These are phyloP conservation scores for Aspergillus fijiensis DNA, from an alignment of 2,329 filamentous ascomycete genomes.

Conservation along the genomic window DNA sequence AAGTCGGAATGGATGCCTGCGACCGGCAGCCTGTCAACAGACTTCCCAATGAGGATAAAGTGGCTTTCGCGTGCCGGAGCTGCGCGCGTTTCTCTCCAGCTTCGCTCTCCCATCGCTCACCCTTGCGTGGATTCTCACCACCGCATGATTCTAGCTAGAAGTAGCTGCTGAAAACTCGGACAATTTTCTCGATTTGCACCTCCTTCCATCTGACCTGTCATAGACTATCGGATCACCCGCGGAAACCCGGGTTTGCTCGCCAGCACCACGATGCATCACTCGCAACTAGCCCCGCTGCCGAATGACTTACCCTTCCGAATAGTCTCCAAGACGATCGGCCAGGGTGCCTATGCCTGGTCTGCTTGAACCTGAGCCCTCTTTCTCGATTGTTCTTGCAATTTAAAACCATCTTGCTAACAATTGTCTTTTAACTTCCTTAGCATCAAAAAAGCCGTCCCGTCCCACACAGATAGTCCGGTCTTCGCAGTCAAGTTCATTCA, in stretches of 20 bases:
- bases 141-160: slow-evolving; percentile 12
- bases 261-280: slow-evolving; percentile 60
- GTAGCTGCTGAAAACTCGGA: background rate
- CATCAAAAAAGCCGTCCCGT: slow-evolving; percentile 88
- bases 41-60: slow-evolving; percentile 40
- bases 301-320: slow-evolving; percentile 85
- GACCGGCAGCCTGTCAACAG: slow-evolving; percentile 25
- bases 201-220: slow-evolving; percentile 1
- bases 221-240: background rate
- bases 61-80: slow-evolving; percentile 33
- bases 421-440: slow-evolving; percentile 46
- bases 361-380: background rate
- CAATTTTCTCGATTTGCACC: background rate
- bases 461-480: slow-evolving; percentile 66
- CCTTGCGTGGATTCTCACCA: slow-evolving; percentile 22
- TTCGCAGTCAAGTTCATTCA: slow-evolving; percentile 99
- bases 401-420: slow-evolving; percentile 15
- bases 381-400: background rate
- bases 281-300: slow-evolving; percentile 85
- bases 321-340: slow-evolving; percentile 92
- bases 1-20: slow-evolving; percentile 1
- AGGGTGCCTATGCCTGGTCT: slow-evolving; percentile 95
- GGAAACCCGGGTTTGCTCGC: slow-evolving; percentile 2
- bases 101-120: slow-evolving; percentile 11
- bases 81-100: slow-evolving; percentile 14